Evolutionary conservation across 805 yeast genomes (phyloP).

Genomic region (Brettanomyces bruxellensis): DNA sequence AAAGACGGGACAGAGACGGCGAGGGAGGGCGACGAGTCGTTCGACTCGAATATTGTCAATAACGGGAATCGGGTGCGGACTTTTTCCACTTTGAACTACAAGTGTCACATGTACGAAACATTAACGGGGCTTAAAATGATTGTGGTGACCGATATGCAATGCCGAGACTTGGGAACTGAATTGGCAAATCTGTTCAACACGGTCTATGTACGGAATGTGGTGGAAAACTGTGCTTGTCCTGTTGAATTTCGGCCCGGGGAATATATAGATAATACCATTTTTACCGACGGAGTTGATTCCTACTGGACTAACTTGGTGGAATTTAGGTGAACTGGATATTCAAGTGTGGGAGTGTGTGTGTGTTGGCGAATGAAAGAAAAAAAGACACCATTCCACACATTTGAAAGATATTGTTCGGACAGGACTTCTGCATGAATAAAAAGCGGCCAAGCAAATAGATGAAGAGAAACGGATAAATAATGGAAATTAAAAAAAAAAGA

Average conservation of each 20-base stretch:
- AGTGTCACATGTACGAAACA: conserved; percentile 75
- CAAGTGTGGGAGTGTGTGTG: too few relatives aligned
- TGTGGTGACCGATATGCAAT: conserved; percentile 55
- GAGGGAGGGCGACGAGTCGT: not conserved
- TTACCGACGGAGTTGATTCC: conserved; percentile 47
- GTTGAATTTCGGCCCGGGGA: conserved; percentile 47
- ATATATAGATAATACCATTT: conserved; percentile 47
- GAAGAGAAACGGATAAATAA: too few relatives aligned
- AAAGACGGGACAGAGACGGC: not conserved
- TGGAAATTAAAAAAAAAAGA: too few relatives aligned
- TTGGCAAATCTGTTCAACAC: conserved; percentile 52
- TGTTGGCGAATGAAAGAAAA: too few relatives aligned
- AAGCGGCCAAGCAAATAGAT: too few relatives aligned
- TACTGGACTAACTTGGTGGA: conserved; percentile 24
- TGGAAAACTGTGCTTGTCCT: conserved; percentile 50
- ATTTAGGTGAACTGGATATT: conserved; percentile 5
- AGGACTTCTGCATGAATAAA: too few relatives aligned
- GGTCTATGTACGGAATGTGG: conserved; percentile 51
- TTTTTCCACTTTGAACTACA: conserved; percentile 64
- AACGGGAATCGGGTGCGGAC: conserved; percentile 24
- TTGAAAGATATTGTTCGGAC: too few relatives aligned
- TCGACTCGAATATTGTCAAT: conserved; percentile 18
- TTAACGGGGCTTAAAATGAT: conserved; percentile 72
- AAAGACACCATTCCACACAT: too few relatives aligned
- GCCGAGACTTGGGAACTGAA: conserved; percentile 45